These are phyloP conservation scores for Cyberlindnera suaveolens DNA, from an alignment of 805 yeast genomes.

Conservation along the genomic window DNA sequence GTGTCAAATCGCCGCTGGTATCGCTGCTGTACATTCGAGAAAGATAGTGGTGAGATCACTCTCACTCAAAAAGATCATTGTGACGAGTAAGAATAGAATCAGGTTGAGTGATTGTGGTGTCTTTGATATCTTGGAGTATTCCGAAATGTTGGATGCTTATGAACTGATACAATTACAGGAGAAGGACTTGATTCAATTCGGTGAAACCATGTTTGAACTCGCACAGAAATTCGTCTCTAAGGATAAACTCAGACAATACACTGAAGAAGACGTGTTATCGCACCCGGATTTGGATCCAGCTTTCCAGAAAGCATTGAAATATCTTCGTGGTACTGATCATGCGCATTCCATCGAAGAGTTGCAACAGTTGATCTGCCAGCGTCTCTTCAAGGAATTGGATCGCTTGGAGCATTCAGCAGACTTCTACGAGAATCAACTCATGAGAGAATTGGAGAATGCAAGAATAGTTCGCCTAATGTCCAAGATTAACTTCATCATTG, in stretches of 20 bases:
- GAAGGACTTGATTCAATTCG: conserved; percentile 55
- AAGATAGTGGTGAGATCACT: conserved; percentile 58
- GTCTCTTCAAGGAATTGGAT: conserved; percentile 41
- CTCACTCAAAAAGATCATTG: conserved; percentile 62
- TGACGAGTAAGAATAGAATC: conserved; percentile 66
- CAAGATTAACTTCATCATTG: conserved; percentile 73
- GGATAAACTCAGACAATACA: conserved; percentile 4
- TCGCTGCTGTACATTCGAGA: conserved; percentile 58
- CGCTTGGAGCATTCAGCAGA: conserved; percentile 49
- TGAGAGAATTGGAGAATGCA: conserved; percentile 81
- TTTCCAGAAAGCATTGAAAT: conserved; percentile 38
- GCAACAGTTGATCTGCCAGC: conserved; percentile 35
- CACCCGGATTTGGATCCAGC: conserved; percentile 35
- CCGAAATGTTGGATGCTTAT: conserved; percentile 19
- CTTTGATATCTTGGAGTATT: conserved; percentile 53
- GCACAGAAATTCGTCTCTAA: conserved; percentile 3
- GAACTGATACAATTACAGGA: conserved; percentile 32
- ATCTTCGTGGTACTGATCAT: conserved; percentile 22
- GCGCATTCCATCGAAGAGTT: conserved; percentile 27
- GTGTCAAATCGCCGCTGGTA: conserved; percentile 67
- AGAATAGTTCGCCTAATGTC: conserved; percentile 76
- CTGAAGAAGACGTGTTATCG: conserved; percentile 15
- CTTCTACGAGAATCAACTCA: conserved; percentile 52
- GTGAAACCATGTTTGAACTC: conserved; percentile 51
- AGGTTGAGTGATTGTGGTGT: conserved; percentile 69